A percentile compares a stretch with the other conserved stretches of the same genome.
Conservation (phyloP, 495 filamentous ascomycete species). For the Lasiosphaeria hispida region DNA sequence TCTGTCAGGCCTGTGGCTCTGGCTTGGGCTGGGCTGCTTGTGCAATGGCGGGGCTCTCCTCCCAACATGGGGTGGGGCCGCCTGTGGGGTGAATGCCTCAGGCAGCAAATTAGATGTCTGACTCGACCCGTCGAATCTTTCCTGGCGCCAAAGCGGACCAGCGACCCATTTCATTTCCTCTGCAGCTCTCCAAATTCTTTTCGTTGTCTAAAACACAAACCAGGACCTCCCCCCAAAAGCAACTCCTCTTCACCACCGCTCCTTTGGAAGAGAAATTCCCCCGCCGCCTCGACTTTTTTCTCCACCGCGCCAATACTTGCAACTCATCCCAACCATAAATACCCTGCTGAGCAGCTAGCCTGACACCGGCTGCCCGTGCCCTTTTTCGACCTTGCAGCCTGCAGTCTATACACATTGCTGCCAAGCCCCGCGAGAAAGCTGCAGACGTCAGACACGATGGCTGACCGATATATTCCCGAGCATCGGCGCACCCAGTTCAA, state of each 20-base stretch:
- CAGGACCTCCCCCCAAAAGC: conserved; percentile 16
- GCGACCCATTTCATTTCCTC: conserved; percentile 29
- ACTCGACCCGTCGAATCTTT: conserved; percentile 2
- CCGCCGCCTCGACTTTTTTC: neutral
- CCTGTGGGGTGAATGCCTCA: neutral
- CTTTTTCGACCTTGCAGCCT: conserved; percentile 27
- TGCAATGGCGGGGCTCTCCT: neutral
- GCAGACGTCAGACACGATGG: conserved; percentile 60
- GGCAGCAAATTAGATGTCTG: neutral
- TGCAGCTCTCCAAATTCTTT: conserved; percentile 37
- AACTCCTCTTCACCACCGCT: conserved; percentile 28
- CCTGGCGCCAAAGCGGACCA: conserved; percentile 16
- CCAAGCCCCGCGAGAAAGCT: conserved; percentile 29
- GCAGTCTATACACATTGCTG: conserved; percentile 29
- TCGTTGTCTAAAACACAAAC: conserved; percentile 35
- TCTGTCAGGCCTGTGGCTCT: neutral
- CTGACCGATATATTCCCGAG: conserved; percentile 98
- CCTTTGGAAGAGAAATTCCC: conserved; percentile 22
- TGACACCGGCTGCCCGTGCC: neutral
- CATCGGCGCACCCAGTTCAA: conserved; percentile 99
- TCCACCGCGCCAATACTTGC: neutral
- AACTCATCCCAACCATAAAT: neutral
- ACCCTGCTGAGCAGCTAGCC: no score
- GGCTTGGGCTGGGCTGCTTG: neutral
- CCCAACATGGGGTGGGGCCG: neutral